Evolutionary conservation across 106 monocot genomes (phyloP), one percentile per base, ranked within the genome.

Genomic region (Xerophyta viscosa): DNA sequence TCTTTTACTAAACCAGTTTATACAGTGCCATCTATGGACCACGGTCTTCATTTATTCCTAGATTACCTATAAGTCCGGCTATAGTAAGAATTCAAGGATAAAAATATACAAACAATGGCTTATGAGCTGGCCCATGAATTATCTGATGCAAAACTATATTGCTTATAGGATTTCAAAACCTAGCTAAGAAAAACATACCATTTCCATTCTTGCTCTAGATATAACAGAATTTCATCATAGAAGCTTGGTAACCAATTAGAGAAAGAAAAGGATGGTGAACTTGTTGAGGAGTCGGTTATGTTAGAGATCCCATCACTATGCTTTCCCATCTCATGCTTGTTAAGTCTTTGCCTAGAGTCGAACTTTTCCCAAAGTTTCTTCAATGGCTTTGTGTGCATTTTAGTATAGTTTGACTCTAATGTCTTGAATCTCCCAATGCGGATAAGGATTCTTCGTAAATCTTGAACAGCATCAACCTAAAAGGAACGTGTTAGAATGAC

Each of bases 131-230:
- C n/a, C n/a, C n/a, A n/a, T n/a, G n/a, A n/a, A n/a, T n/a, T n/a
- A n/a, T n/a, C n/a, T n/a, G n/a, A n/a, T n/a, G n/a, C n/a, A n/a
- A n/a, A n/a, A n/a, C n/a, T n/a, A n/a, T n/a, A n/a, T n/a, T n/a
- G n/a, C n/a, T n/a, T n/a, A n/a, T n/a, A n/a, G n/a, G n/a, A n/a
- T n/a, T n/a, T n/a, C n/a, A n/a, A n/a, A n/a, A n/a, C n/a, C n/a
- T n/a, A n/a, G n/a, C n/a, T n/a, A n/a, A n/a, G n/a, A n/a, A n/a
- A 6, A 57, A 8, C 61, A 50, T 78, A 98, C 98, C 98, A 98
- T 47, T 98, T 98, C 98, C 98, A 98, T 71, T 98, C 90, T 78
- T 98, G 82, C 72, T 98, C 89, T 22, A 98, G 76, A 58, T 90
- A 83, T 54, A 98, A 76, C 26, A 98, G 68, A 52, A 77, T 64